Conservation (phyloP, 2,329 filamentous ascomycete species). For the Alternaria consortialis region DNA sequence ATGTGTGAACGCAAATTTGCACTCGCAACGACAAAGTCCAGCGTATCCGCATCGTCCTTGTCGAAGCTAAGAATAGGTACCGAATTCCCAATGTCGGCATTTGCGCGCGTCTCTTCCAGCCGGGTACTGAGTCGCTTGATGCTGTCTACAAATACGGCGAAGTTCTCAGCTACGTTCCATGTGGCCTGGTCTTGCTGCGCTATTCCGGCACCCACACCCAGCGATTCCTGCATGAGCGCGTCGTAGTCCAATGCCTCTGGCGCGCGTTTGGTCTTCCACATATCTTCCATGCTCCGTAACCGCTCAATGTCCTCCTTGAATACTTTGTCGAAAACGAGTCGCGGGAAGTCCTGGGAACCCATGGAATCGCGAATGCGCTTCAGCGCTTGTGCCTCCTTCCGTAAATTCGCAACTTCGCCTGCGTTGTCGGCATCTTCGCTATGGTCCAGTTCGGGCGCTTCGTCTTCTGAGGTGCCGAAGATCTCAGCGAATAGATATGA, state of each 20-base stretch:
- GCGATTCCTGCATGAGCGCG: slow-evolving; percentile 63
- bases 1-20: slow-evolving; percentile 88
- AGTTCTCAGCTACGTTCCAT: slow-evolving; percentile 86
- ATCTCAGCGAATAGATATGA: slow-evolving; percentile 95
- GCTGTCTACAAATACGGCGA: slow-evolving; percentile 86
- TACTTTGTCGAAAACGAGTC: slow-evolving; percentile 90
- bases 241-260: slow-evolving; percentile 79
- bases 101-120: slow-evolving; percentile 69
- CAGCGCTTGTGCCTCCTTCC: slow-evolving; percentile 82
- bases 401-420: slow-evolving; percentile 86
- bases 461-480: slow-evolving; percentile 90
- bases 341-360: slow-evolving; percentile 78
- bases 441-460: slow-evolving; percentile 79
- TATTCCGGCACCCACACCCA: slow-evolving; percentile 62
- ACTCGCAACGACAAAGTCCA: slow-evolving; percentile 91
- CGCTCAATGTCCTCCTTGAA: slow-evolving; percentile 86
- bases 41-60: slow-evolving; percentile 93
- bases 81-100: slow-evolving; percentile 58
- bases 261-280: slow-evolving; percentile 87
- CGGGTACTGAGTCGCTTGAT: slow-evolving; percentile 79
- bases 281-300: slow-evolving; percentile 86
- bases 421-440: slow-evolving; percentile 84
- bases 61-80: slow-evolving; percentile 82
- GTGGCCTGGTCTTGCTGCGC: slow-evolving; percentile 73
- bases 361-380: slow-evolving; percentile 84